These are phyloP conservation scores for Botryobasidium botryosum DNA, from an alignment of 768 basidiomycete species.

Conservation along the genomic window DNA sequence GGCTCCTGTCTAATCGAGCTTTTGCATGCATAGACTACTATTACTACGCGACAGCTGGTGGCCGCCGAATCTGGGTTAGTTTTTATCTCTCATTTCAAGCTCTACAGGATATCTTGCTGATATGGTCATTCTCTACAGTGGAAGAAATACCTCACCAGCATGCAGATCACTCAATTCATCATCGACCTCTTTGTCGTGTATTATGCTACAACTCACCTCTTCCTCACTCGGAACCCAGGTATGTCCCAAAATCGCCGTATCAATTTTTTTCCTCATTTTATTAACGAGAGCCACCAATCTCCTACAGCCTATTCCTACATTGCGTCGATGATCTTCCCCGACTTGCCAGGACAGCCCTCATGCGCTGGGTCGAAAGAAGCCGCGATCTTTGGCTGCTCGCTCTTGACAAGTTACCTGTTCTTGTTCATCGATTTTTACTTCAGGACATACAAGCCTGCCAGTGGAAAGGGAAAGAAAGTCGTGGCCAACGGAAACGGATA, in stretches of 20 bases:
- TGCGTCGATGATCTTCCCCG: too few relatives aligned
- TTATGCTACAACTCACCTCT: constrained; percentile 67
- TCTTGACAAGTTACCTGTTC: constrained; percentile 79
- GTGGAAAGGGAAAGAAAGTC: too few relatives aligned
- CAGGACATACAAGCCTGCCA: too few relatives aligned
- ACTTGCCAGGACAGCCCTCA: too few relatives aligned
- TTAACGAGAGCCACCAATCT: too few relatives aligned
- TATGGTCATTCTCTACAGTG: constrained; percentile 63
- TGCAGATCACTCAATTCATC: constrained; percentile 95
- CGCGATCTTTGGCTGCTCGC: constrained; percentile 73
- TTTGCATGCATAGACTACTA: constrained; percentile 91
- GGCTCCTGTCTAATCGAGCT: neutral
- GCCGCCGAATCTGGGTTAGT: constrained; percentile 86
- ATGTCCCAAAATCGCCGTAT: too few relatives aligned
- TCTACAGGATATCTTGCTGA: too few relatives aligned
- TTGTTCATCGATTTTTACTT: constrained; percentile 95
- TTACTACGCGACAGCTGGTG: constrained; percentile 96
- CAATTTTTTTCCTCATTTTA: too few relatives aligned
- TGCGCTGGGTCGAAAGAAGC: constrained; percentile 83
- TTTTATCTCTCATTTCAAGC: neutral
- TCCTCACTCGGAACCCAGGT: too few relatives aligned
- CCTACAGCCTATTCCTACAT: too few relatives aligned
- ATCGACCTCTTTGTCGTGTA: constrained; percentile 84
- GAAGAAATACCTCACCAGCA: constrained; percentile 94
- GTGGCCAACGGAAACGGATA: too few relatives aligned